Evolutionary conservation across 371 early-diverging fungal genomes (phyloP).

Genomic region (Mucor racemosus): DNA sequence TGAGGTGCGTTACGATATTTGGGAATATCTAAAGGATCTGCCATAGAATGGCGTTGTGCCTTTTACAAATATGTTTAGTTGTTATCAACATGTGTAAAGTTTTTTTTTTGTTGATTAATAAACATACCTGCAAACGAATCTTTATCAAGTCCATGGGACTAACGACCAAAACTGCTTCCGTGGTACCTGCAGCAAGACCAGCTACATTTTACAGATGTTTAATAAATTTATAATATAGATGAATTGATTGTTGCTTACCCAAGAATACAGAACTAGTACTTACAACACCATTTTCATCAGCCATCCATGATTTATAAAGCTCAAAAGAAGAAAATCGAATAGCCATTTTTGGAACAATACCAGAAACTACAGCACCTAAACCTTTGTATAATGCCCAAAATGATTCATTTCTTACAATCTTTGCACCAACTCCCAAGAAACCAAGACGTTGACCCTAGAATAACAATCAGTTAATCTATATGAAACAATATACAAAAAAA

Average conservation of each 20-base stretch:
- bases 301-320: constrained; percentile 83
- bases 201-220: constrained; percentile 51
- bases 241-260: constrained; percentile 51
- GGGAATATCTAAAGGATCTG: constrained; percentile 95
- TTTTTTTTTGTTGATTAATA: background rate
- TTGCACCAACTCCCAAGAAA: constrained; percentile 86
- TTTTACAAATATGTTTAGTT: background rate
- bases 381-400: constrained; percentile 95
- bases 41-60: constrained; percentile 94
- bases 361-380: constrained; percentile 94
- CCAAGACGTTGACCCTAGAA: constrained; percentile 53
- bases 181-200: constrained; percentile 94
- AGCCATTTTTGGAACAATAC: constrained; percentile 99
- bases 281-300: constrained; percentile 74
- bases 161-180: constrained; percentile 96
- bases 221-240: too few relatives aligned
- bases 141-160: constrained; percentile 98
- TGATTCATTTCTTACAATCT: constrained; percentile 90
- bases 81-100: background rate
- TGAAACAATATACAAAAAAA: background rate
- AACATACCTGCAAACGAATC: constrained; percentile 84
- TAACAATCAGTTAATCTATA: background rate
- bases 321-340: constrained; percentile 98
- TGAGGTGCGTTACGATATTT: constrained; percentile 96
- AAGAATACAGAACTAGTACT: constrained; percentile 78